Conservation (phyloP, 305 asterid genomes). For the Caryopteris hybrid region DNA sequence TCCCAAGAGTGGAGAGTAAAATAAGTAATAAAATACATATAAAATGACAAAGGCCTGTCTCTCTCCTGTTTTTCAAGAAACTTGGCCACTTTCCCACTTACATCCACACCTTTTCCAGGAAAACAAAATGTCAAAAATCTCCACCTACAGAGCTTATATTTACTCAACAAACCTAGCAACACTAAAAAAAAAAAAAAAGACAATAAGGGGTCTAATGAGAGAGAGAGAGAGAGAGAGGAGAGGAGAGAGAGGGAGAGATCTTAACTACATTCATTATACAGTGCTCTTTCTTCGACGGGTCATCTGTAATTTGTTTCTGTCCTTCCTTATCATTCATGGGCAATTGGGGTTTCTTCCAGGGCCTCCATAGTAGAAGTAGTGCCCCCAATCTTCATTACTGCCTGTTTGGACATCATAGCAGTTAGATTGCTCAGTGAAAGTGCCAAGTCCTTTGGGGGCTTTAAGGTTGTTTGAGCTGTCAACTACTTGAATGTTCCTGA, state of each 20-base stretch:
- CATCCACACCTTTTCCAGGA: slow-evolving; percentile 14
- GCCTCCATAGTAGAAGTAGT: slow-evolving; percentile 68
- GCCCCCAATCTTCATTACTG: slow-evolving; percentile 58
- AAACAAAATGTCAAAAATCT: slow-evolving; percentile 18
- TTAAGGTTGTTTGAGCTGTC: slow-evolving; percentile 60
- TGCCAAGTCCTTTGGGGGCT: slow-evolving; percentile 51
- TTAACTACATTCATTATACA: slow-evolving; percentile 19
- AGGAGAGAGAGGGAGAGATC: slow-evolving; percentile 6
- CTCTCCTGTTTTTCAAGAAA: slow-evolving; percentile 20
- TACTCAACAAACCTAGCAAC: slow-evolving; percentile 25
- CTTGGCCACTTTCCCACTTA: slow-evolving; percentile 18
- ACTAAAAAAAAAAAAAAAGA: neutral
- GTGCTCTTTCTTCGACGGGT: slow-evolving; percentile 1
- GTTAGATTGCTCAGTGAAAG: slow-evolving; percentile 53
- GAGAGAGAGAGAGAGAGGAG: too few species aligned
- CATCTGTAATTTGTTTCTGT: neutral
- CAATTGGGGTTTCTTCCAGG: slow-evolving; percentile 62
- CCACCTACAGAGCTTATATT: slow-evolving; percentile 22
- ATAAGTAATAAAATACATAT: slow-evolving; percentile 15
- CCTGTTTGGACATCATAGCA: slow-evolving; percentile 67
- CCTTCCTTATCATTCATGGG: slow-evolving; percentile 28
- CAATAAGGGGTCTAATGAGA: slow-evolving; percentile 14
- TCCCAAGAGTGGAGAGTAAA: neutral
- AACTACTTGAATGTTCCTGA: slow-evolving; percentile 64
- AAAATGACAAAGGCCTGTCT: slow-evolving; percentile 26